Conservation (phyloP, 2,329 filamentous ascomycete genomes). For the Chaetomiaceae sp. region DNA sequence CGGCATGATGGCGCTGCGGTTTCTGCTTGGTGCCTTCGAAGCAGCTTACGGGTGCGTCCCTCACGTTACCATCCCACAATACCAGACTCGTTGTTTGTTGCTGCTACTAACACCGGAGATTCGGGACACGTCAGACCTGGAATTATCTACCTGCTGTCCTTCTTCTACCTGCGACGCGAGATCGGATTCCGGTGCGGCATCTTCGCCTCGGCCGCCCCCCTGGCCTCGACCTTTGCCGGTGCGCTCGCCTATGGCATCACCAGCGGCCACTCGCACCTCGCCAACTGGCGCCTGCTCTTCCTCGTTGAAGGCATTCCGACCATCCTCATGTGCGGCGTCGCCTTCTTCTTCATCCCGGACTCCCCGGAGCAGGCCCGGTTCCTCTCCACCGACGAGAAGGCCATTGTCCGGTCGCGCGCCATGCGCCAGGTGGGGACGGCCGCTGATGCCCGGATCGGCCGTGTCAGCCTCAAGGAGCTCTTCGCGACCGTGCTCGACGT, state of each 20-base stretch:
- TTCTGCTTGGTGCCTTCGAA: neutral
- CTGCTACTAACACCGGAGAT: conserved; percentile 40
- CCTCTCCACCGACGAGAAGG: conserved; percentile 44
- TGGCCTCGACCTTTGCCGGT: conserved; percentile 63
- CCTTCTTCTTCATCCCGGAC: conserved; percentile 52
- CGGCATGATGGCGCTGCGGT: neutral
- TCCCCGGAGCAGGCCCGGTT: conserved; percentile 23
- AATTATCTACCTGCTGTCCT: conserved; percentile 41
- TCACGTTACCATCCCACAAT: too few relatives aligned
- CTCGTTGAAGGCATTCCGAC: conserved; percentile 62
- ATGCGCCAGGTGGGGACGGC: conserved; percentile 50
- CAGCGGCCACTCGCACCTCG: conserved; percentile 49
- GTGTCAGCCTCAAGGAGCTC: conserved; percentile 43
- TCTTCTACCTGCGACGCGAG: conserved; percentile 51
- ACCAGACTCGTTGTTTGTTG: conserved; percentile 34
- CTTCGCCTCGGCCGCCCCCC: conserved; percentile 63
- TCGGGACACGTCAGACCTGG: conserved; percentile 33
- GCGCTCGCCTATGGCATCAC: conserved; percentile 63
- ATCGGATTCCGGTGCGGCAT: conserved; percentile 62
- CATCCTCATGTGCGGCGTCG: conserved; percentile 48
- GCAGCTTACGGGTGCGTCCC: conserved; percentile 1
- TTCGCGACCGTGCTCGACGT: conserved; percentile 42
- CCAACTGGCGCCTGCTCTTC: conserved; percentile 62
- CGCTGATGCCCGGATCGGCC: conserved; percentile 44
- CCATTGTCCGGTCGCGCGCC: conserved; percentile 50